A percentile compares a stretch with the other conserved stretches of the same genome.
Conservation (phyloP, 176 grass and related monocot species). For the Miscanthus lutarioriparius region DNA sequence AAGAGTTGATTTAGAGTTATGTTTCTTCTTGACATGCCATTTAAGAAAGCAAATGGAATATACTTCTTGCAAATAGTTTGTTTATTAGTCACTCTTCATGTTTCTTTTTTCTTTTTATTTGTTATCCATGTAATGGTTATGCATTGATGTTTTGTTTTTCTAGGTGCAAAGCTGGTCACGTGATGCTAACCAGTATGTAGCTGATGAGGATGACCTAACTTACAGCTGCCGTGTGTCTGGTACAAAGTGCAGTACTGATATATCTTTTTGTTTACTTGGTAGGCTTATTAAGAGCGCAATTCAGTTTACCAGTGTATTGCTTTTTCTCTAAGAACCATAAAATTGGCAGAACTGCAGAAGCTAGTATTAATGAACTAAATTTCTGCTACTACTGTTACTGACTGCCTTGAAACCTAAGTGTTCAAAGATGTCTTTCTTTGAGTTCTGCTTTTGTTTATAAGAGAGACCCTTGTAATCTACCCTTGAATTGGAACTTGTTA, state of each 20-base stretch:
- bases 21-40: not conserved
- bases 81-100: not conserved
- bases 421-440: slow-evolving; percentile 7
- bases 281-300: not conserved
- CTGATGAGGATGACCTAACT: slow-evolving; percentile 92
- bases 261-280: slow-evolving; percentile 8
- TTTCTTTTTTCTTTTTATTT: slow-evolving; percentile 5
- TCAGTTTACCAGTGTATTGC: not conserved
- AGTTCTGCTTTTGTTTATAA: not conserved
- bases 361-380: not conserved
- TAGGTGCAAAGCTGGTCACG: slow-evolving; percentile 79
- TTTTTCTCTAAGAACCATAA: not conserved
- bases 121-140: slow-evolving; percentile 12
- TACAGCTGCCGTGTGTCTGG: slow-evolving; percentile 98
- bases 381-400: not conserved
- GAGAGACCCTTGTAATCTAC: not conserved
- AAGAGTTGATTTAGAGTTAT: not conserved
- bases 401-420: not conserved
- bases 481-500: slow-evolving; percentile 4
- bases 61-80: not conserved
- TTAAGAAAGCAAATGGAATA: not conserved
- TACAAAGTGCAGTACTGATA: slow-evolving; percentile 37
- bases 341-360: not conserved
- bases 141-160: slow-evolving; percentile 32
- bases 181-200: slow-evolving; percentile 96